Evolutionary conservation across 176 grass and related monocot genomes (phyloP), one percentile per base, ranked within the genome.

Genomic region (Eragrostis curvula): DNA sequence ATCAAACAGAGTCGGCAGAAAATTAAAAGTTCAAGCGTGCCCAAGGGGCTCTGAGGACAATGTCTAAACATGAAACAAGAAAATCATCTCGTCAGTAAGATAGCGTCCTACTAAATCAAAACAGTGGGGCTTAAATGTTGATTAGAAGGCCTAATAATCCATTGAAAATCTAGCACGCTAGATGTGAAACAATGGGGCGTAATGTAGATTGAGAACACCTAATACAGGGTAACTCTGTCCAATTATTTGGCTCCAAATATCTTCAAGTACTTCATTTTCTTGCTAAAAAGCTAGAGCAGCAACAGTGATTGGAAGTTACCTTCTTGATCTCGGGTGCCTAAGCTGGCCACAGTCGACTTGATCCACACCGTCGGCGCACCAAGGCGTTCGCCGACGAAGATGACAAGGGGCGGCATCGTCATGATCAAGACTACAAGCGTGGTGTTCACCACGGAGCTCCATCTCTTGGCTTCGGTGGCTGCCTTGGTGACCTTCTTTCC

Each of bases 391-490:
- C 30, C 29, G 32, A 85, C 25, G 70, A 85, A 9, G 70, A 80
- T 1, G 36, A 36, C 3, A 4, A 89, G n/a, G 36, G 77, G 63
- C 23, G 87, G 44, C 70, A 55, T 18, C 4, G 30, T 69, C 70
- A 89, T 32, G 77, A 89, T 74, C 17, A 89, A 32, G 70, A 5
- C 80, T 25, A 88, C 57, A 7, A 71, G 36, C 39, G 59, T 39
- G 14, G 80, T 80, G 9, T 83, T 84, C 69, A 62, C 66, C 14
- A 25, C 14, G 16, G 50, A 61, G 68, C 76, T 68, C 70, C 82
- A 81, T 76, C 70, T 70, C 76, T 12, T 28, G 52, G 6, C 49
- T 78, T n/a, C 17, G n/a, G 12, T 3, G 29, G 78, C 8, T 42
- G 17, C 16, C 42, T 85, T 84, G 39, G 18, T 11, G 21, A 1